phyloP scores from a whole-genome alignment of 1,284 basidiomycete species.

The Microbotryomycetes sp. region DNA sequence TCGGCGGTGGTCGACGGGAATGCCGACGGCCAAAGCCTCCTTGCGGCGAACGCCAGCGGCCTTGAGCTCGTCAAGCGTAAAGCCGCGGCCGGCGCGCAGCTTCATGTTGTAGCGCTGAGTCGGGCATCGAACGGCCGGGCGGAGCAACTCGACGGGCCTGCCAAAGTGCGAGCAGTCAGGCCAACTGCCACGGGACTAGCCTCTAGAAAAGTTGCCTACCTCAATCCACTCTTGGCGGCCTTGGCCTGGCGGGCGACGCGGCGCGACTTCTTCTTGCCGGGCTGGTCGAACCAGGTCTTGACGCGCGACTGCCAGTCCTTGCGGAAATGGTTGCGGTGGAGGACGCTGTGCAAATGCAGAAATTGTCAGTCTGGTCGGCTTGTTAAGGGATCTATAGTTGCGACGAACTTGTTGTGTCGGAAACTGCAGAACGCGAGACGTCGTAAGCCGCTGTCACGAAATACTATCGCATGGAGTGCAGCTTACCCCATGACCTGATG shows the following conservation, averaged over 20 bases:
- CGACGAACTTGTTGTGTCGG: neutral
- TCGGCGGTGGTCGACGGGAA: slow-evolving; percentile 95
- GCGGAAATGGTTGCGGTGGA: slow-evolving; percentile 91
- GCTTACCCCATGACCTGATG: neutral
- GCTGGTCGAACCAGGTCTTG: slow-evolving; percentile 98
- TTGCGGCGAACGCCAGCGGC: slow-evolving; percentile 92
- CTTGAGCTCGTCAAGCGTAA: slow-evolving; percentile 92
- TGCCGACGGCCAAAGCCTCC: slow-evolving; percentile 85
- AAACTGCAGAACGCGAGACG: neutral
- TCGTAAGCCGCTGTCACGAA: too few relatives aligned
- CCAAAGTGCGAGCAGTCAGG: too few relatives aligned
- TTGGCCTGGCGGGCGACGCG: slow-evolving; percentile 88
- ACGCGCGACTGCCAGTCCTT: slow-evolving; percentile 82
- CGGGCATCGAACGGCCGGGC: slow-evolving; percentile 93
- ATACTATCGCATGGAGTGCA: too few relatives aligned
- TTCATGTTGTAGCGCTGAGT: slow-evolving; percentile 99
- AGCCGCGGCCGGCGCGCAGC: slow-evolving; percentile 92
- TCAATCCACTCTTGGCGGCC: slow-evolving; percentile 84
- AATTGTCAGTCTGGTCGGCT: neutral
- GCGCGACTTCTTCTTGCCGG: slow-evolving; percentile 93
- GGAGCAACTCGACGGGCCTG: slow-evolving; percentile 79
- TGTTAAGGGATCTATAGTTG: too few relatives aligned
- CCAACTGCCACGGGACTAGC: too few relatives aligned
- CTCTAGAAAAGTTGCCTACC: slow-evolving; percentile 25
- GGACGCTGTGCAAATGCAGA: slow-evolving; percentile 49